Evolutionary conservation across 2,329 filamentous ascomycete genomes (phyloP), one percentile per base, ranked within the genome.

Genomic region (Coniella lustricola): DNA sequence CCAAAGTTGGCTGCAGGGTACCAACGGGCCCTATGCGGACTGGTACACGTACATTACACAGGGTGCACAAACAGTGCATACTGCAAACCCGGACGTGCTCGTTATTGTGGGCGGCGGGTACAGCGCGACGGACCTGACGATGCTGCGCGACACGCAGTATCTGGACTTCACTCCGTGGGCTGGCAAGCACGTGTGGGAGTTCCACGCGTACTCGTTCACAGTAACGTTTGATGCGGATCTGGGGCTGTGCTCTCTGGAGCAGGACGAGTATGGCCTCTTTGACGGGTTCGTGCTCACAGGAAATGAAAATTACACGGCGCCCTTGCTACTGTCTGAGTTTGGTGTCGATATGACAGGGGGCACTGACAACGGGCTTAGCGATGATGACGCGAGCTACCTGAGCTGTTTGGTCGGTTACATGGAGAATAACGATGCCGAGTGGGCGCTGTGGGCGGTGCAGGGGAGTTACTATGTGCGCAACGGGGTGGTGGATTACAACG

Each of bases 271-370:
- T 52, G 75, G 76, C 16, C 57, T 62, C 1, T 67, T 73, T 35
- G 67, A 67, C 52, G 76, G 76, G 5, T 80, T 77, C 59, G 66
- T 80, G 9, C 66, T 80, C 13, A 65, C 64, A 56, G 72, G 79
- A 57, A 60, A 59, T 33, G 53, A 69, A 56, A 51, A 55, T 8
- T 74, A 69, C 55, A 79, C 76, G 0, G 75, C 71, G 2, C 77
- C 78, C 3, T 62, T 81, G n/a, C 68, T 79, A 42, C 60, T 82
- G 37, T 76, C 73, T 48, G 79, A 82, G 65, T 82, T 82, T 55
- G 78, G 79, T 25, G 77, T 75, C 39, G 71, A 69, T 49, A 71
- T 72, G 64, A 60, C 60, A 17, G 71, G 70, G 14, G 72, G 71
- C 2, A 55, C 60, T 4, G 54, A 64, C 46, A 47, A 18, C 31